Evolutionary conservation across 116 monocot species (phyloP).

Genomic region (Trichopus zeylanicus): DNA sequence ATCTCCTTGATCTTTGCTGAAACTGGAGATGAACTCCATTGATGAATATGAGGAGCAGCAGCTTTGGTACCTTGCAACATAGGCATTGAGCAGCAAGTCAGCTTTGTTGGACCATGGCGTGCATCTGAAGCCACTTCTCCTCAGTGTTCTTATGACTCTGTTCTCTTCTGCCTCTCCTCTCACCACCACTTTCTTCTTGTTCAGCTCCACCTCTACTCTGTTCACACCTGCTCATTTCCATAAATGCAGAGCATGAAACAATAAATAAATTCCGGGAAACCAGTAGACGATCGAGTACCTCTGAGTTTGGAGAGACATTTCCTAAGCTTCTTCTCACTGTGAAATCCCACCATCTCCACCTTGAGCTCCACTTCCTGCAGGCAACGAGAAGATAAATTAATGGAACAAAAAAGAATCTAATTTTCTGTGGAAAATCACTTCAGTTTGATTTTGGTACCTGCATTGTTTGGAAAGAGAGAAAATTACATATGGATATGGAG

Average conservation of each 20-base stretch:
- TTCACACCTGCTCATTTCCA: neutral
- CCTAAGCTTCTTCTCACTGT: conserved; percentile 1
- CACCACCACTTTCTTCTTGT: neutral
- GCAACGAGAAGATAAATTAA: neutral
- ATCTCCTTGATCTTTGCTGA: neutral
- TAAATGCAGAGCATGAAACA: too few species aligned
- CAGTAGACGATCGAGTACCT: neutral
- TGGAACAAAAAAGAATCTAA: neutral
- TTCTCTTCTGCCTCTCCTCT: neutral
- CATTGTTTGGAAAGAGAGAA: neutral
- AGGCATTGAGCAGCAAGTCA: neutral
- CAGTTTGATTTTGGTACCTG: neutral
- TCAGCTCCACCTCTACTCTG: conserved; percentile 3
- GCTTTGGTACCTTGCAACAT: neutral
- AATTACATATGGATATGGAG: neutral
- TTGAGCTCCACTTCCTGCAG: conserved; percentile 7
- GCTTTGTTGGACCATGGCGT: conserved; percentile 1
- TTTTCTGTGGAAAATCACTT: neutral
- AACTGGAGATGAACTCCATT: neutral
- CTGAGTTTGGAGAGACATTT: neutral
- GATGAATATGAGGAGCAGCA: neutral
- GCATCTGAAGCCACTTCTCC: conserved; percentile 6
- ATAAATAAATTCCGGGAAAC: neutral
- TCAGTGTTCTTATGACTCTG: neutral
- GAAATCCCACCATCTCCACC: neutral